Percentiles rank a stretch among this genome's conserved stretches.
Evolutionary conservation across 345 rosid species (phyloP).

Genomic region (Populus ilicifolia): DNA sequence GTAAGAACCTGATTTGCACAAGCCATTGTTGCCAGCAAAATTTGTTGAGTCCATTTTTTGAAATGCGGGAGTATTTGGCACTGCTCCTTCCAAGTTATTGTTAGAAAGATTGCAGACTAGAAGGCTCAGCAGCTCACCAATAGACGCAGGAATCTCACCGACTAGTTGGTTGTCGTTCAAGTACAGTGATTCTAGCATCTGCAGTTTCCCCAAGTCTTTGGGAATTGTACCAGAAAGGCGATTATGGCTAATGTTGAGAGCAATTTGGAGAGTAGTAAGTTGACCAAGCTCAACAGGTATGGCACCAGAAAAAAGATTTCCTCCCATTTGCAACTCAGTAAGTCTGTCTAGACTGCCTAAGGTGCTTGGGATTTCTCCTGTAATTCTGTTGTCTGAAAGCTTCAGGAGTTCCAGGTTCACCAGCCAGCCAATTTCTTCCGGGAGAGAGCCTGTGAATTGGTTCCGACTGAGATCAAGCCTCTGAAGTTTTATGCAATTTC

Average conservation of each 20-base stretch:
- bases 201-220: background rate
- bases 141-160: background rate
- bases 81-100: background rate
- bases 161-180: background rate
- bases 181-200: background rate
- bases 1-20: background rate
- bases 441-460: background rate
- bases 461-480: background rate
- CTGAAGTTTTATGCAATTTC: background rate
- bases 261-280: background rate
- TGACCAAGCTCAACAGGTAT: background rate
- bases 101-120: background rate
- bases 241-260: background rate
- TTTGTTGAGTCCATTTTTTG: background rate
- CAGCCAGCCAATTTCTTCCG: background rate
- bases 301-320: background rate
- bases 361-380: background rate
- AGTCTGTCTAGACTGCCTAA: background rate
- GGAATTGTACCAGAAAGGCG: background rate
- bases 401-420: background rate
- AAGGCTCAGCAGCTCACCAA: background rate
- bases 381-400: background rate
- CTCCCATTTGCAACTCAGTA: background rate
- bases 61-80: background rate
- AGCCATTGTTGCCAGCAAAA: background rate